Percentiles rank a stretch among this genome's conserved stretches.
phyloP scores from a whole-genome alignment of 2,329 filamentous ascomycete genomes.

The Microsporum audouinii region DNA sequence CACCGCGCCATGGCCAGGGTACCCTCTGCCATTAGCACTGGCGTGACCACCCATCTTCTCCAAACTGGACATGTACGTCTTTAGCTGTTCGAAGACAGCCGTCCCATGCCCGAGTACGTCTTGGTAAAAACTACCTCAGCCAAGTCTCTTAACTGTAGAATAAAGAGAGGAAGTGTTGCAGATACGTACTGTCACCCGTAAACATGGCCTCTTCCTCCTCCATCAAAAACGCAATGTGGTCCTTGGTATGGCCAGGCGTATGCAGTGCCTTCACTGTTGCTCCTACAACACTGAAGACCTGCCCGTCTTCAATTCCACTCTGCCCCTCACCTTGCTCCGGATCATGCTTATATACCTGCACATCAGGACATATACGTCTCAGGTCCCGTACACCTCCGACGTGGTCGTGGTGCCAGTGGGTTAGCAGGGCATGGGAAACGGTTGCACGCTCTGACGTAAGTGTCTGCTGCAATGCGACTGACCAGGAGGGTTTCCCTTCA shows the following conservation, averaged over 20 bases:
- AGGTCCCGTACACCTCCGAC: conserved; percentile 63
- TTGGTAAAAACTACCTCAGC: conserved; percentile 11
- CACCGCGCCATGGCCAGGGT: conserved; percentile 78
- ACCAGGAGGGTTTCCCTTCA: conserved; percentile 68
- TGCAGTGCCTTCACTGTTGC: conserved; percentile 54
- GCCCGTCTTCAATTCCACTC: conserved; percentile 44
- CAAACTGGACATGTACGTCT: conserved; percentile 56
- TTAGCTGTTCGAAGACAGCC: conserved; percentile 69
- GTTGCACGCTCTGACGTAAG: conserved; percentile 57
- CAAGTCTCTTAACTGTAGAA: not conserved
- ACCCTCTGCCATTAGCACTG: conserved; percentile 48
- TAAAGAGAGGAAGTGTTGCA: not conserved
- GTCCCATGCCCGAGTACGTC: conserved; percentile 77
- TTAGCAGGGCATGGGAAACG: conserved; percentile 61
- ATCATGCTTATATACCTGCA: conserved; percentile 54
- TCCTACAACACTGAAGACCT: conserved; percentile 42
- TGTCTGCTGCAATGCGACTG: conserved; percentile 50
- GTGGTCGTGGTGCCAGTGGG: conserved; percentile 90
- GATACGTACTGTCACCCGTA: conserved; percentile 58
- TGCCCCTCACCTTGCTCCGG: conserved; percentile 40
- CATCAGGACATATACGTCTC: conserved; percentile 49
- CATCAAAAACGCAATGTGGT: conserved; percentile 70
- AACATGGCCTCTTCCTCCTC: conserved; percentile 73
- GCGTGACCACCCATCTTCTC: conserved; percentile 53
- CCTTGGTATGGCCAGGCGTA: conserved; percentile 64